Evolutionary conservation across 495 filamentous ascomycete species (phyloP), one percentile per base, ranked within the genome.

Genomic region (Mycothermus thermophilus): DNA sequence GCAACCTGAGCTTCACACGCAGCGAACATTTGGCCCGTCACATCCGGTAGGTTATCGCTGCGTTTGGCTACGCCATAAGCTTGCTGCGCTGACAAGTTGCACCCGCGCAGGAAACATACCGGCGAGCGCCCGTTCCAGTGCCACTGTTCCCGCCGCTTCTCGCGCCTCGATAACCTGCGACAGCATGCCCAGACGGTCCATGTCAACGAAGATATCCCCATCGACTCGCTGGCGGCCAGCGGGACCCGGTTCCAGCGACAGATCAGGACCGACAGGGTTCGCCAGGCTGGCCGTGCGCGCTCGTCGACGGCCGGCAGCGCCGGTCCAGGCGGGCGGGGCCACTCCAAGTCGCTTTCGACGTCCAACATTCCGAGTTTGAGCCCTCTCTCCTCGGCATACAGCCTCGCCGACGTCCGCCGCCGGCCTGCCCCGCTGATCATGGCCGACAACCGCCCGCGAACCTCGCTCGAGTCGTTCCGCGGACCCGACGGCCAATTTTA

Each of bases 141-240:
- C 49, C 90, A 96, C 57, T 97, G 90, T 55, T 81, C 80, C 3
- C 76, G 90, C 25, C 74, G 86, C 46, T 97, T 97, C 56, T 97
- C 90, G n/a, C 75, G 90, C 22, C 72, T 97, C 23, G 90, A 97
- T 56, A 97, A 97, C 46, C 65, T 97, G 23, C 76, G 90, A 25
- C 90, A 97, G 47, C 90, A 97, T 62, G 92, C 90, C 11, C 92
- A 94, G 50, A 97, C 92, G 0, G 92, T 97, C 1, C 92, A 97
- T 50, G 80, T 92, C 27, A 94, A 96, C 57, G 92, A 96, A 52
- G 88, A 94, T 31, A 97, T 96, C 13, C 90, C 90, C 3, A 73
- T 72, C 11, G 84, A 93, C 55, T 96, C 92, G 6, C 69, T 96
- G 8, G 92, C 90, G 5, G 92, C 92, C 26, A 93, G 86, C 4